Evolutionary conservation across 2,329 filamentous ascomycete genomes (phyloP).

Genomic region (Curvularia eragrostidis): DNA sequence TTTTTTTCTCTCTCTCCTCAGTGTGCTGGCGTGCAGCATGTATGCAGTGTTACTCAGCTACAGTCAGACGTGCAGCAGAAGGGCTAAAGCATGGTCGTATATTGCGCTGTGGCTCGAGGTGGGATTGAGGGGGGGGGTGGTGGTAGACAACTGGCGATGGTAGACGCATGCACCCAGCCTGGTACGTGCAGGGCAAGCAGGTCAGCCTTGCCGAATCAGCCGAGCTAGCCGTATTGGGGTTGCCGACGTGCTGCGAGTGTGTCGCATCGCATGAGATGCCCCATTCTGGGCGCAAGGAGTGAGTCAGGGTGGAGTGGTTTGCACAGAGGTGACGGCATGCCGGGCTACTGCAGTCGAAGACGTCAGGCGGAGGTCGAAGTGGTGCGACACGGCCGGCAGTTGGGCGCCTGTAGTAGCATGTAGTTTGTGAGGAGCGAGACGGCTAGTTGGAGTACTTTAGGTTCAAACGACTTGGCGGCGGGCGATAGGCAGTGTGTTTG

Average conservation of each 20-base stretch:
- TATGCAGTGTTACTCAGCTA: conserved; percentile 21
- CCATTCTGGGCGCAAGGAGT: background rate
- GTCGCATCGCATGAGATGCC: conserved; percentile 11
- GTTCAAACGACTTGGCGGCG: background rate
- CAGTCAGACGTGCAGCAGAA: conserved; percentile 19
- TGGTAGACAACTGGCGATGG: background rate
- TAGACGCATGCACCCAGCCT: conserved; percentile 29
- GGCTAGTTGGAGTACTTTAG: background rate
- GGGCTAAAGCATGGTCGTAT: too few species aligned
- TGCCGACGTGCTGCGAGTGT: conserved; percentile 3
- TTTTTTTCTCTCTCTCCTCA: background rate
- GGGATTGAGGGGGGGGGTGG: too few species aligned
- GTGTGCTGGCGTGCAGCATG: background rate
- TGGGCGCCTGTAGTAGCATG: background rate
- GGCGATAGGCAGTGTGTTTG: background rate
- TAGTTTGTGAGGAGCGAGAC: background rate
- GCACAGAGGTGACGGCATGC: background rate
- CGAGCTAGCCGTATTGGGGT: conserved; percentile 8
- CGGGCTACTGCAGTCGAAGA: background rate
- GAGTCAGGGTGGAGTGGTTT: background rate
- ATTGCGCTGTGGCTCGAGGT: background rate
- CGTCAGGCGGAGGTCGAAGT: background rate
- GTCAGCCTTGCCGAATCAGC: conserved; percentile 19
- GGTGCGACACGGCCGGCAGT: background rate
- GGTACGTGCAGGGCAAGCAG: conserved; percentile 21